A percentile compares a stretch with the other conserved stretches of the same genome.
Evolutionary conservation across 1,284 basidiomycete species (phyloP).

Genomic region (Peniophora sp.): DNA sequence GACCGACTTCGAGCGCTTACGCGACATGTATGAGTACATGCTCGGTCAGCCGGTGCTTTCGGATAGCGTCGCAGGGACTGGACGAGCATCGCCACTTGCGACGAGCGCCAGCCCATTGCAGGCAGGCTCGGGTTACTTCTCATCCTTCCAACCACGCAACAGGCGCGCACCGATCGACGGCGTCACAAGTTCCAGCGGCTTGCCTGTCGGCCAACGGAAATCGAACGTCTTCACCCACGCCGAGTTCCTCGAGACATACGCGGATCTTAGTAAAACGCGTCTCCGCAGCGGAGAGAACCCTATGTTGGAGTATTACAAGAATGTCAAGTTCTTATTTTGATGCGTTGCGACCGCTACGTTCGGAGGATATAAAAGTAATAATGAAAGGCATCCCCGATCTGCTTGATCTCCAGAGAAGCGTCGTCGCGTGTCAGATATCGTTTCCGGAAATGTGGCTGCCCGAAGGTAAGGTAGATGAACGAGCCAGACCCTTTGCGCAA

Average conservation of each 20-base stretch:
- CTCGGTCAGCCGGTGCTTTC: conserved; percentile 48
- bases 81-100: conserved; percentile 39
- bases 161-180: conserved; percentile 59
- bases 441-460: conserved; percentile 85
- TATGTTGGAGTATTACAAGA: conserved; percentile 80
- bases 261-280: conserved; percentile 58
- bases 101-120: conserved; percentile 42
- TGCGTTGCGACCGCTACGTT: conserved; percentile 1
- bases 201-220: conserved; percentile 74
- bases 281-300: conserved; percentile 81
- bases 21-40: conserved; percentile 83
- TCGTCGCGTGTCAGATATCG: conserved; percentile 50
- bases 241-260: conserved; percentile 81
- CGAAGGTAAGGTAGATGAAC: conserved; percentile 85
- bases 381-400: conserved; percentile 74
- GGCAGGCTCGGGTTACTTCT: conserved; percentile 62
- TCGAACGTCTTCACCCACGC: conserved; percentile 78
- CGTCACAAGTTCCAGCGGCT: conserved; percentile 61
- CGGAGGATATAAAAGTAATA: conserved; percentile 71
- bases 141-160: conserved; percentile 48
- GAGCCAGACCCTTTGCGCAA: conserved; percentile 49
- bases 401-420: conserved; percentile 56
- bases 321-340: conserved; percentile 82
- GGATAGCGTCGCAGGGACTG: conserved; percentile 21
- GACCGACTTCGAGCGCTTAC: conserved; percentile 80